A percentile compares a stretch with the other conserved stretches of the same genome.
Conservation (phyloP, 257 asterid species). For the Capsicum pubescens region DNA sequence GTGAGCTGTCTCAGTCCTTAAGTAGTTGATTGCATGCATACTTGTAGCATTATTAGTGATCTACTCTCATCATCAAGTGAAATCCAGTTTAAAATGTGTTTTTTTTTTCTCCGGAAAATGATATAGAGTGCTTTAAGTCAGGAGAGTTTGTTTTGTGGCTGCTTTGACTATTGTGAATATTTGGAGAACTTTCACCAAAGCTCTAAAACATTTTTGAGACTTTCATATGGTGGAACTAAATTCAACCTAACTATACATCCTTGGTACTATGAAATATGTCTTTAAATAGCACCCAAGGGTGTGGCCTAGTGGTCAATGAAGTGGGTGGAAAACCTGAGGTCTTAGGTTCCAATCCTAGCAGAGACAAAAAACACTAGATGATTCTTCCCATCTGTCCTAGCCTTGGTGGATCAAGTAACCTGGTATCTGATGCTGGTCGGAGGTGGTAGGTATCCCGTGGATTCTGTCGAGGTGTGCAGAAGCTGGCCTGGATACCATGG, state of each 20-base stretch:
- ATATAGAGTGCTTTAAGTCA: background rate
- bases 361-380: too few species aligned
- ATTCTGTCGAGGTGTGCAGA: too few species aligned
- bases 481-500: too few species aligned
- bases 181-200: constrained; percentile 22
- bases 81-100: too few species aligned
- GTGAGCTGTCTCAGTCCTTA: background rate
- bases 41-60: background rate
- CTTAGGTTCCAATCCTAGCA: too few species aligned
- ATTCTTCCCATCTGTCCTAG: too few species aligned
- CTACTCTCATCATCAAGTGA: background rate
- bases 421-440: too few species aligned
- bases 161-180: background rate
- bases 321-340: too few species aligned
- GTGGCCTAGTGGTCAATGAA: too few species aligned
- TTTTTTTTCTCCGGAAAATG: background rate
- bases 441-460: too few species aligned
- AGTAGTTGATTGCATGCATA: constrained; percentile 10
- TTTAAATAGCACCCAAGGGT: too few species aligned
- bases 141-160: background rate
- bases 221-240: constrained; percentile 9
- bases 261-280: background rate
- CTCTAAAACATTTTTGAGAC: background rate
- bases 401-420: too few species aligned
- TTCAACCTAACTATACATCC: background rate